These are phyloP conservation scores for Lasiodiplodia citricola DNA, from an alignment of 2,329 filamentous ascomycete species.

Conservation along the genomic window DNA sequence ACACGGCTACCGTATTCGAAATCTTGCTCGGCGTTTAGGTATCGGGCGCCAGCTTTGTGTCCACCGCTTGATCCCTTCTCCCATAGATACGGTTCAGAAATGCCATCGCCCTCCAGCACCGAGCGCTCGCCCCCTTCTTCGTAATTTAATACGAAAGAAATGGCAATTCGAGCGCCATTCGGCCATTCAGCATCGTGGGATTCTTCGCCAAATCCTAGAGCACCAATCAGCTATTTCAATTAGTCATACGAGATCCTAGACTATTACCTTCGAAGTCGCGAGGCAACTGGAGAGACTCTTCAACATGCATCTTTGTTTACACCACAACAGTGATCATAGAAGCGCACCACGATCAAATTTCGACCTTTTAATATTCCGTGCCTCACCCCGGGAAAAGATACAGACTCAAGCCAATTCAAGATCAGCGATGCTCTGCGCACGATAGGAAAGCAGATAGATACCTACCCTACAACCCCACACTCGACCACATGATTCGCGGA, in stretches of 20 bases:
- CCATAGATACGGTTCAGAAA: slow-evolving; percentile 43
- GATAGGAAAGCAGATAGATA: slow-evolving; percentile 17
- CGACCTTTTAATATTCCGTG: neutral
- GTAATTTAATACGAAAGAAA: slow-evolving; percentile 36
- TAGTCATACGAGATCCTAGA: neutral
- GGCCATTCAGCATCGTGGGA: slow-evolving; percentile 42
- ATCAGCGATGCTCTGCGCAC: neutral
- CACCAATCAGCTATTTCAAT: slow-evolving; percentile 6
- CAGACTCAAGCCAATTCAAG: too few species aligned
- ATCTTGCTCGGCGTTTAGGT: slow-evolving; percentile 38
- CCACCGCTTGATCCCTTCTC: slow-evolving; percentile 39
- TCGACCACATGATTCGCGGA: slow-evolving; percentile 2
- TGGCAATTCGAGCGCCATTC: slow-evolving; percentile 39
- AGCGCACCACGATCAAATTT: neutral
- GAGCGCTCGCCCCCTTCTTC: slow-evolving; percentile 34
- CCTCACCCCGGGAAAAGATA: neutral
- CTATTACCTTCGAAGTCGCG: slow-evolving; percentile 43
- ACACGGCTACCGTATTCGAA: slow-evolving; percentile 46
- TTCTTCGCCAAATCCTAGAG: slow-evolving; percentile 34
- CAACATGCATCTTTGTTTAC: slow-evolving; percentile 33
- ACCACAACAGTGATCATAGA: neutral
- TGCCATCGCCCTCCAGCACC: slow-evolving; percentile 30
- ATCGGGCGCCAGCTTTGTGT: slow-evolving; percentile 35
- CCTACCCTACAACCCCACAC: slow-evolving; percentile 9
- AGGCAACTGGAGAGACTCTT: slow-evolving; percentile 43